These are phyloP conservation scores for Cordyceps fumosorosea DNA, from an alignment of 2,329 filamentous ascomycete species.

Conservation along the genomic window DNA sequence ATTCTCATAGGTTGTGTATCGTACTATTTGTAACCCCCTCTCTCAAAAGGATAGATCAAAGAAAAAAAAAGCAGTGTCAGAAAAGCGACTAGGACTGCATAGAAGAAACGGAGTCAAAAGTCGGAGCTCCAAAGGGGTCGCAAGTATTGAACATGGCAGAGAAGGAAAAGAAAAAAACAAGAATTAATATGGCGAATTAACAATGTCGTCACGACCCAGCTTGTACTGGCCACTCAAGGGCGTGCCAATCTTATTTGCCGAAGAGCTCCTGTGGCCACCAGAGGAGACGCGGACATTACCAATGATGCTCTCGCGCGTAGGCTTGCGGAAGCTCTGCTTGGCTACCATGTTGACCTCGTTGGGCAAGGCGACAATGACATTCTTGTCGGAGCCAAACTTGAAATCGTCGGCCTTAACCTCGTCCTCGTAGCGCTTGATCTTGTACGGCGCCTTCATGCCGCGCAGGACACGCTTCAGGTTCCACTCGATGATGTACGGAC, in stretches of 20 bases:
- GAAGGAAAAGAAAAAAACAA: background rate
- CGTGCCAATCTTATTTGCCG: slow-evolving; percentile 45
- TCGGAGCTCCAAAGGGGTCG: background rate
- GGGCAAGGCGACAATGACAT: slow-evolving; percentile 91
- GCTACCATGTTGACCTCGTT: slow-evolving; percentile 98
- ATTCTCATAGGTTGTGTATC: background rate
- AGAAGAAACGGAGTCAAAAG: background rate
- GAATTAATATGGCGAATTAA: slow-evolving; percentile 54
- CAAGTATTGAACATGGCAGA: background rate
- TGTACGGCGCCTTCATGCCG: slow-evolving; percentile 81
- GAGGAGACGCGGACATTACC: slow-evolving; percentile 44
- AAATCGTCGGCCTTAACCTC: slow-evolving; percentile 98
- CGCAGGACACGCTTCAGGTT: slow-evolving; percentile 81
- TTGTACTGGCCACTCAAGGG: slow-evolving; percentile 59
- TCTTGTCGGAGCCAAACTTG: slow-evolving; percentile 94
- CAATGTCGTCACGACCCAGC: slow-evolving; percentile 74
- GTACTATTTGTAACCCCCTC: background rate
- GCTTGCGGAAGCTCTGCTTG: slow-evolving; percentile 75
- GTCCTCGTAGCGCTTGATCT: slow-evolving; percentile 92
- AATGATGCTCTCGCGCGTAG: slow-evolving; percentile 89
- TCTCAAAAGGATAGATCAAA: background rate
- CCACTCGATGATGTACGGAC: slow-evolving; percentile 96
- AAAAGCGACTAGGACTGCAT: background rate
- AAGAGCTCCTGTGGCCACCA: slow-evolving; percentile 42
- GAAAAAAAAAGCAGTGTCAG: background rate